A percentile compares a stretch with the other conserved stretches of the same genome.
These are phyloP conservation scores for Puccinia polysora DNA, from an alignment of 1,284 basidiomycete genomes.

Conservation along the genomic window DNA sequence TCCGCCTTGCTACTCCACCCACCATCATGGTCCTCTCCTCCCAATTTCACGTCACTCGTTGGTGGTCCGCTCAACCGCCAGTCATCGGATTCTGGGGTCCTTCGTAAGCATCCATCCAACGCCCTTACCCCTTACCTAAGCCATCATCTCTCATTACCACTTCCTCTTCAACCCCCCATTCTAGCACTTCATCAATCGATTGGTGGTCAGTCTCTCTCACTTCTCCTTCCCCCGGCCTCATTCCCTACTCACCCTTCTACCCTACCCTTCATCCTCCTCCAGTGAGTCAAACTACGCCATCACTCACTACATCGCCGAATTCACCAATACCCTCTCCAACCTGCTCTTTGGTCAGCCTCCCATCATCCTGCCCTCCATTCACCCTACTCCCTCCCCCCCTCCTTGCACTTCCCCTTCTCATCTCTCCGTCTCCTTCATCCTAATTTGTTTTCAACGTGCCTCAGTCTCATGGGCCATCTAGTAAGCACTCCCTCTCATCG, in stretches of 20 bases:
- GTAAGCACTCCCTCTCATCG: background rate
- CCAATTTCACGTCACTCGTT: too few relatives aligned
- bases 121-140: too few relatives aligned
- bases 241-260: background rate
- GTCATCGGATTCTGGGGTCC: too few relatives aligned
- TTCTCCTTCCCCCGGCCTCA: background rate
- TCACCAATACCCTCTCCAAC: conserved; percentile 56
- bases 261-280: background rate
- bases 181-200: conserved; percentile 36
- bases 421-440: conserved; percentile 46
- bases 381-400: too few relatives aligned
- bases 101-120: too few relatives aligned
- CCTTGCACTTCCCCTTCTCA: conserved; percentile 52
- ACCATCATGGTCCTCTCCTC: too few relatives aligned
- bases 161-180: background rate
- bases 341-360: conserved; percentile 54
- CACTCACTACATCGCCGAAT: conserved; percentile 54
- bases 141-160: background rate
- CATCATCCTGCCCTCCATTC: too few relatives aligned
- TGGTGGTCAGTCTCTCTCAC: conserved; percentile 32
- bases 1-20: too few relatives aligned
- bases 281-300: conserved; percentile 46
- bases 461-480: conserved; percentile 8
- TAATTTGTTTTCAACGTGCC: conserved; percentile 43
- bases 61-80: too few relatives aligned